Evolutionary conservation across 1,139 yeast genomes (phyloP).

Genomic region (Hyphopichia buzzinii): DNA sequence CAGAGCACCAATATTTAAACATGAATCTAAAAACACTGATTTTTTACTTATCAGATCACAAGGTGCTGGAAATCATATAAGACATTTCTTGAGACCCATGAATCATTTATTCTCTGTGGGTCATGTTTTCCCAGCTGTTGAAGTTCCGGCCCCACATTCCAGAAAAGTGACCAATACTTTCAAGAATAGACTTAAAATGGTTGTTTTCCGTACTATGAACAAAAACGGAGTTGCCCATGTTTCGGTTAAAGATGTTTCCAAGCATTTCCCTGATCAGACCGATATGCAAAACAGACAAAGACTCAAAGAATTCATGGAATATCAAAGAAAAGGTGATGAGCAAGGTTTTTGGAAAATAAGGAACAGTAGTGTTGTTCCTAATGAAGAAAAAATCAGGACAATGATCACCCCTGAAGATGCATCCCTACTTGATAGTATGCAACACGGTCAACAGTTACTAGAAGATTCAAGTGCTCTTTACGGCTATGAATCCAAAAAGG

Average conservation of each 20-base stretch:
- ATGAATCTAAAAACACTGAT: constrained; percentile 75
- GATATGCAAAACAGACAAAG: constrained; percentile 97
- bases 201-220: constrained; percentile 85
- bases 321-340: constrained; percentile 91
- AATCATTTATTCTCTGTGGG: constrained; percentile 85
- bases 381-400: constrained; percentile 74
- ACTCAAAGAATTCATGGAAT: constrained; percentile 96
- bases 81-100: constrained; percentile 55
- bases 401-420: constrained; percentile 94
- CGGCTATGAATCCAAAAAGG: constrained; percentile 31
- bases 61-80: constrained; percentile 68
- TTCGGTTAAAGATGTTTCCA: constrained; percentile 82
- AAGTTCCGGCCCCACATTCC: constrained; percentile 97
- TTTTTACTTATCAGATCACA: constrained; percentile 77
- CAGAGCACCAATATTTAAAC: constrained; percentile 91
- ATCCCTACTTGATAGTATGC: constrained; percentile 86
- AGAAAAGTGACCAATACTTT: constrained; percentile 93
- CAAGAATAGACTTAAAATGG: constrained; percentile 88
- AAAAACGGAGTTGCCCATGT: constrained; percentile 72
- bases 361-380: constrained; percentile 62
- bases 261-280: constrained; percentile 94
- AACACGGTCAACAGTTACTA: constrained; percentile 80
- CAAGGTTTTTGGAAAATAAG: constrained; percentile 96
- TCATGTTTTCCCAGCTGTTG: constrained; percentile 88
- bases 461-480: constrained; percentile 67